phyloP scores from a whole-genome alignment of 2,329 filamentous ascomycete species.

The Colletotrichum sp. region DNA sequence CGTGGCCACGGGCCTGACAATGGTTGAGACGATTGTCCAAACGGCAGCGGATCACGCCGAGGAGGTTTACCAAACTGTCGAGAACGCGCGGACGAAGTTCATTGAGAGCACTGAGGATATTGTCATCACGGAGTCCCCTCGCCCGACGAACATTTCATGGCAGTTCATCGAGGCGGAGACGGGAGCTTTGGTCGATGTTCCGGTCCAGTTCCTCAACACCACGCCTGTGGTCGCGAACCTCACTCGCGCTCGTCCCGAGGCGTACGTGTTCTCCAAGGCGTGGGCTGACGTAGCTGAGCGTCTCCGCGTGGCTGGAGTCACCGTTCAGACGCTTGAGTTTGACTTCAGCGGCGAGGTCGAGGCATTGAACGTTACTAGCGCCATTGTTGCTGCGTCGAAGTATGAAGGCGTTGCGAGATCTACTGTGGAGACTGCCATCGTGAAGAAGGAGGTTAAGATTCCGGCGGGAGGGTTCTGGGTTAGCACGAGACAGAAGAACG shows the following conservation, averaged over 20 bases:
- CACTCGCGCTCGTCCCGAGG: slow-evolving; percentile 32
- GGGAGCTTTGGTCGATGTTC: slow-evolving; percentile 30
- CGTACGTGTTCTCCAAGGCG: slow-evolving; percentile 31
- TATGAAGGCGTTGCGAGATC: slow-evolving; percentile 31
- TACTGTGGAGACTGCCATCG: slow-evolving; percentile 23
- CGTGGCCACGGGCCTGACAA: slow-evolving; percentile 29
- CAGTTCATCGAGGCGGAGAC: slow-evolving; percentile 29
- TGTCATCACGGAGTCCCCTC: slow-evolving; percentile 30
- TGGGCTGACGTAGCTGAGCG: slow-evolving; percentile 32
- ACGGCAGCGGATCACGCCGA: slow-evolving; percentile 31
- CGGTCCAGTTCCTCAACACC: slow-evolving; percentile 31
- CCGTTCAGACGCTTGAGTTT: slow-evolving; percentile 25
- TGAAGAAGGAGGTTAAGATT: slow-evolving; percentile 24
- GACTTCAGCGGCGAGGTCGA: slow-evolving; percentile 31
- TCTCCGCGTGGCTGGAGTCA: slow-evolving; percentile 26
- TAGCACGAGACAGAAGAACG: slow-evolving; percentile 36
- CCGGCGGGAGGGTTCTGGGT: slow-evolving; percentile 33
- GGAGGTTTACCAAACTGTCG: slow-evolving; percentile 28
- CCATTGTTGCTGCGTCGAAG: slow-evolving; percentile 23
- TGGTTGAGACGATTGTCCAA: slow-evolving; percentile 31
- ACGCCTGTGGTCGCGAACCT: slow-evolving; percentile 30
- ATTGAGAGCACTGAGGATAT: slow-evolving; percentile 29
- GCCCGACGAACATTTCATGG: slow-evolving; percentile 23
- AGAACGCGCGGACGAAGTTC: slow-evolving; percentile 29
- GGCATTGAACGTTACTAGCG: slow-evolving; percentile 27